phyloP scores from a whole-genome alignment of 192 early-diverging fungal genomes.

The Coemansia sp. region DNA sequence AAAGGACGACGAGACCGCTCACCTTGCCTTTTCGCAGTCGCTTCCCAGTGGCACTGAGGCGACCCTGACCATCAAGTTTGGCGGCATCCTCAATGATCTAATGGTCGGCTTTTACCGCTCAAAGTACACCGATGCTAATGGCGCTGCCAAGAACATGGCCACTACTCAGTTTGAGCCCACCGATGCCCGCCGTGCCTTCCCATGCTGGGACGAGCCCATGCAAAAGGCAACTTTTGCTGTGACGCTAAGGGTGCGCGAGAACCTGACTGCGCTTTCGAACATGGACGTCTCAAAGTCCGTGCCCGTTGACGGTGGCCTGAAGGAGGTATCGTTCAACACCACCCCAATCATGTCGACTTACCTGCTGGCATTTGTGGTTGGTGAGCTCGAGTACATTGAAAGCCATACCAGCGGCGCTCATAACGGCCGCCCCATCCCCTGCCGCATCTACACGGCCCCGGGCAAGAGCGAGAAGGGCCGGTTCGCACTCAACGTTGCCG shows the following conservation, averaged over 20 bases:
- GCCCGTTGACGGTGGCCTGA: conserved; percentile 50
- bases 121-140: conserved; percentile 66
- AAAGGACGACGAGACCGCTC: conserved; percentile 50
- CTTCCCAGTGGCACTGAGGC: conserved; percentile 55
- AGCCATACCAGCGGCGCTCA: conserved; percentile 61
- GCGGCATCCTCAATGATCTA: conserved; percentile 73
- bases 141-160: conserved; percentile 68
- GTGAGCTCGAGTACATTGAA: conserved; percentile 92
- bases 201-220: conserved; percentile 97
- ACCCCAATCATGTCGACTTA: conserved; percentile 97
- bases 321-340: conserved; percentile 82
- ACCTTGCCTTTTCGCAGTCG: conserved; percentile 60
- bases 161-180: conserved; percentile 96
- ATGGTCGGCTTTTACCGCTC: conserved; percentile 96
- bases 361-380: conserved; percentile 87
- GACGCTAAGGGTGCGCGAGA: conserved; percentile 72
- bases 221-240: conserved; percentile 95
- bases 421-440: conserved; percentile 69
- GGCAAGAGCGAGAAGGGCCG: conserved; percentile 77
- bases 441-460: conserved; percentile 83
- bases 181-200: conserved; percentile 86
- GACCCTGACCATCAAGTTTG: conserved; percentile 60
- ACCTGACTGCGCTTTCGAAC: conserved; percentile 86
- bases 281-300: conserved; percentile 63
- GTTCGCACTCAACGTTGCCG: conserved; percentile 79